Percentiles rank a stretch among this genome's conserved stretches.
Conservation (phyloP, 1,139 yeast genomes). For the Saccharomyces hybrid region DNA sequence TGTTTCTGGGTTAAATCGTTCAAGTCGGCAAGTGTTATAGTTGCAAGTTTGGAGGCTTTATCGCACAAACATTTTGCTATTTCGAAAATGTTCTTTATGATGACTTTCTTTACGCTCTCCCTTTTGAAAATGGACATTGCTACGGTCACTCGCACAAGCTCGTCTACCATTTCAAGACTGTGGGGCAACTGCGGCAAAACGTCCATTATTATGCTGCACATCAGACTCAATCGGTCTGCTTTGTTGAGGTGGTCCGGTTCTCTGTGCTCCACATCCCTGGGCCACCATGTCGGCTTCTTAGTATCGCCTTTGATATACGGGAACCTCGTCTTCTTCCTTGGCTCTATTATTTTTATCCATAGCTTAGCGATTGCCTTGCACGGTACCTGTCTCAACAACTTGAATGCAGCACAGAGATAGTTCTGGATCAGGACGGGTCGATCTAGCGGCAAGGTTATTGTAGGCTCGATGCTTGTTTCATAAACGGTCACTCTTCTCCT, state of each 20-base stretch:
- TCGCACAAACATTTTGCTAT: slow-evolving; percentile 9
- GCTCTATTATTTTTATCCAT: slow-evolving; percentile 63
- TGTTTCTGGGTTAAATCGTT: background rate
- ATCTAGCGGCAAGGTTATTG: slow-evolving; percentile 2
- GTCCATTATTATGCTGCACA: slow-evolving; percentile 37
- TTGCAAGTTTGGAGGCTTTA: background rate
- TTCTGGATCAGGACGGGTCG: slow-evolving; percentile 6
- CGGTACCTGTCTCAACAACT: slow-evolving; percentile 43
- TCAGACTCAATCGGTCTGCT: slow-evolving; percentile 44
- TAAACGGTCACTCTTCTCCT: background rate
- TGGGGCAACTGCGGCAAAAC: slow-evolving; percentile 14
- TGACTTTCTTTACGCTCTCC: slow-evolving; percentile 10
- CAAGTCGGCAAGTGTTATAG: background rate
- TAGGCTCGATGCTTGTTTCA: background rate
- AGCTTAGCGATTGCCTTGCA: slow-evolving; percentile 59
- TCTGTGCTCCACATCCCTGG: slow-evolving; percentile 46
- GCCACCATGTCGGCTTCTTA: slow-evolving; percentile 69
- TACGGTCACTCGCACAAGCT: slow-evolving; percentile 13
- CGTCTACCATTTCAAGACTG: slow-evolving; percentile 11
- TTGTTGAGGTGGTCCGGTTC: slow-evolving; percentile 72
- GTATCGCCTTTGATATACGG: slow-evolving; percentile 52
- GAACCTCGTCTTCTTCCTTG: slow-evolving; percentile 53
- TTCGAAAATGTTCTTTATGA: slow-evolving; percentile 14
- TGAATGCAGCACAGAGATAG: slow-evolving; percentile 15
- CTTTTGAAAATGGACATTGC: slow-evolving; percentile 14